phyloP scores from a whole-genome alignment of 2,329 filamentous ascomycete genomes.

The Colletotrichum sansevieriae region DNA sequence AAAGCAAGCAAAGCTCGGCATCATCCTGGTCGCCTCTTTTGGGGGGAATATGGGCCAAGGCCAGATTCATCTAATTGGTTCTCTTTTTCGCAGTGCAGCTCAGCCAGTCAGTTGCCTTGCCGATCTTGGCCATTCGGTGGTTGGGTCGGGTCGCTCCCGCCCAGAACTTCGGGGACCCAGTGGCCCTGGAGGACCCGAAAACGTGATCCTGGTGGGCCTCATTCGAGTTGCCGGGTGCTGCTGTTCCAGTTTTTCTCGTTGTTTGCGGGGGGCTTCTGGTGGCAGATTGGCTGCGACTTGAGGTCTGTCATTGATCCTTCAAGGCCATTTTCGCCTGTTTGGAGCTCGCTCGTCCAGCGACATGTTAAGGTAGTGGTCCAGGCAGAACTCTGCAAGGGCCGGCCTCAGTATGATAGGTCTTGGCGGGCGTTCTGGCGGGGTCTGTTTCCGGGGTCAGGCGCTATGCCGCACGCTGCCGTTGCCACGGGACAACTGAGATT shows the following conservation, averaged over 20 bases:
- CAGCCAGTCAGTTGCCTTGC: constrained; percentile 16
- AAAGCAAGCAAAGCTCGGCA: not conserved
- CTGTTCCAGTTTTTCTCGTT: constrained; percentile 4
- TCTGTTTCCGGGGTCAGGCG: constrained; percentile 28
- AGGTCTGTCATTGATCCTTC: constrained; percentile 4
- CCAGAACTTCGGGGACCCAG: not conserved
- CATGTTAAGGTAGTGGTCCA: constrained; percentile 14
- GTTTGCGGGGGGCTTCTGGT: constrained; percentile 10
- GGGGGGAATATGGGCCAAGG: constrained; percentile 4
- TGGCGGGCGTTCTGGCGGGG: constrained; percentile 30
- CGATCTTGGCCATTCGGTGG: constrained; percentile 34
- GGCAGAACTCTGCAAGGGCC: constrained; percentile 16
- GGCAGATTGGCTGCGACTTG: not conserved
- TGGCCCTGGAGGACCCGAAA: constrained; percentile 14
- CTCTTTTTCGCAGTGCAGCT: constrained; percentile 13
- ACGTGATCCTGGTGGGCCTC: constrained; percentile 37
- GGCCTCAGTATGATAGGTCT: constrained; percentile 32
- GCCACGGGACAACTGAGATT: constrained; percentile 19
- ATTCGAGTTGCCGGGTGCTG: constrained; percentile 14
- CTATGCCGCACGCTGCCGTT: constrained; percentile 23
- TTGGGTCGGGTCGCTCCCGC: constrained; percentile 30
- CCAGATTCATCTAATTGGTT: constrained; percentile 10
- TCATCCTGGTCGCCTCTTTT: constrained; percentile 9
- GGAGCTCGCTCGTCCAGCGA: constrained; percentile 23
- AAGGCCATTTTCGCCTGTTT: constrained; percentile 21